These are phyloP conservation scores for Acanthamoeba sp. DNA, from an alignment of 208 protist genomes.

Conservation along the genomic window DNA sequence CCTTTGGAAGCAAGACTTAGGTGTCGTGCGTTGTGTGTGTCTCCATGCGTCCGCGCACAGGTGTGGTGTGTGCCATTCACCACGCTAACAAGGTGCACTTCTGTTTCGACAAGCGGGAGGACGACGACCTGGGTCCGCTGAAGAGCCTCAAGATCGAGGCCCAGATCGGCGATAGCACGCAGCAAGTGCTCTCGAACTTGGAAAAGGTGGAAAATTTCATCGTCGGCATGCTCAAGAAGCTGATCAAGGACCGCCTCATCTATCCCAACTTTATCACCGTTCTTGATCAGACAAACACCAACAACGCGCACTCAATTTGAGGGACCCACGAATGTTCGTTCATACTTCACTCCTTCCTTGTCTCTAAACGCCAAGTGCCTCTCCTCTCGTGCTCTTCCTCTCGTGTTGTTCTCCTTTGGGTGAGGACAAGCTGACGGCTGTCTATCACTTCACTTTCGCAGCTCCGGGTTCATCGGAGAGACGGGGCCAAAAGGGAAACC, in stretches of 20 bases:
- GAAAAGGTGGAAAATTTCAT: conserved; percentile 52
- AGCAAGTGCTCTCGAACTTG: background rate
- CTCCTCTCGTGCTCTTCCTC: too few relatives aligned
- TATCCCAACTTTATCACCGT: conserved; percentile 4
- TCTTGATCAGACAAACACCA: background rate
- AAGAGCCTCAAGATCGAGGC: conserved; percentile 53
- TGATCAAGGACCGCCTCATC: conserved; percentile 24
- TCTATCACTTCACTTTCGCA: too few relatives aligned
- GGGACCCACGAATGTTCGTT: too few relatives aligned
- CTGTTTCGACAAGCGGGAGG: conserved; percentile 15
- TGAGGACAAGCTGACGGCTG: too few relatives aligned
- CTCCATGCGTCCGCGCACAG: too few relatives aligned
- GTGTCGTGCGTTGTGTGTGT: background rate
- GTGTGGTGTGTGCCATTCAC: conserved; percentile 19
- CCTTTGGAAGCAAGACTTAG: background rate
- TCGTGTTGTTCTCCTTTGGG: too few relatives aligned
- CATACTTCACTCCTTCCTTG: too few relatives aligned
- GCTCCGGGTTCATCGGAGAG: too few relatives aligned
- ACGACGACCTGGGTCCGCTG: background rate
- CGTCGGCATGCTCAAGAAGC: conserved; percentile 40
- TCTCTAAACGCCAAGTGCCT: too few relatives aligned
- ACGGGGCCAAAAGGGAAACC: too few relatives aligned
- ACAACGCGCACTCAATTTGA: background rate
- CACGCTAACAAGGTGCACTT: conserved; percentile 22
- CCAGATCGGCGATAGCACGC: conserved; percentile 1